A percentile compares a stretch with the other conserved stretches of the same genome.
These are phyloP conservation scores for Penicillium coprophilum DNA, from an alignment of 495 filamentous ascomycete species.

Conservation along the genomic window DNA sequence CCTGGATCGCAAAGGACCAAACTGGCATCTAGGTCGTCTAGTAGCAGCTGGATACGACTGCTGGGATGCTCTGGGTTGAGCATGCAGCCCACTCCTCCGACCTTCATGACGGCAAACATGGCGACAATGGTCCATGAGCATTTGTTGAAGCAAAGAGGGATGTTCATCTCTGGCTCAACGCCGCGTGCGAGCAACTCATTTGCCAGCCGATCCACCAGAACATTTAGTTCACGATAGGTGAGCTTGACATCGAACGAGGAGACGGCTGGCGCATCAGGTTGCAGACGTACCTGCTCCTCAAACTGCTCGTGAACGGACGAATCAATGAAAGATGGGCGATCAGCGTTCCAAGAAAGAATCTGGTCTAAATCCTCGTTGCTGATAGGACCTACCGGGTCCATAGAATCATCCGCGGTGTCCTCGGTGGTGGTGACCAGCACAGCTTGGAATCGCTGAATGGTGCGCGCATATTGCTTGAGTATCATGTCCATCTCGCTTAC, in stretches of 20 bases:
- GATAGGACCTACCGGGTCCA: not conserved
- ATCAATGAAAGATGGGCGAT: not conserved
- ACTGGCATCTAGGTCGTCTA: slow-evolving; percentile 56
- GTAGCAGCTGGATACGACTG: slow-evolving; percentile 38
- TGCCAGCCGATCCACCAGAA: slow-evolving; percentile 27
- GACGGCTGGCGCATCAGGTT: slow-evolving; percentile 33
- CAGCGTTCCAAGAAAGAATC: slow-evolving; percentile 4
- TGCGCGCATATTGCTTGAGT: slow-evolving; percentile 7
- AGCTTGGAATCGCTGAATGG: not conserved
- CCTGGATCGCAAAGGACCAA: not conserved
- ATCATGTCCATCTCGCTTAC: not conserved
- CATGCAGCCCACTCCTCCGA: slow-evolving; percentile 4
- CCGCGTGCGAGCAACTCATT: slow-evolving; percentile 26
- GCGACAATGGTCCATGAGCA: slow-evolving; percentile 44
- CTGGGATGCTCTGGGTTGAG: slow-evolving; percentile 19
- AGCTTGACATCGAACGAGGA: slow-evolving; percentile 50
- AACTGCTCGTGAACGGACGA: slow-evolving; percentile 39
- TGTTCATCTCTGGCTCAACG: slow-evolving; percentile 32
- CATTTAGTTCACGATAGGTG: slow-evolving; percentile 50
- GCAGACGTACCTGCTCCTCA: slow-evolving; percentile 21
- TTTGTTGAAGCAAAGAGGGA: slow-evolving; percentile 50
- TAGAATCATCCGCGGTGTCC: not conserved
- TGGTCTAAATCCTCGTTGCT: slow-evolving; percentile 2
- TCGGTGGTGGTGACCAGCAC: not conserved
- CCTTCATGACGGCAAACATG: slow-evolving; percentile 48